Conservation (phyloP, 371 early-diverging fungal genomes). For the Globomyces sp. region DNA sequence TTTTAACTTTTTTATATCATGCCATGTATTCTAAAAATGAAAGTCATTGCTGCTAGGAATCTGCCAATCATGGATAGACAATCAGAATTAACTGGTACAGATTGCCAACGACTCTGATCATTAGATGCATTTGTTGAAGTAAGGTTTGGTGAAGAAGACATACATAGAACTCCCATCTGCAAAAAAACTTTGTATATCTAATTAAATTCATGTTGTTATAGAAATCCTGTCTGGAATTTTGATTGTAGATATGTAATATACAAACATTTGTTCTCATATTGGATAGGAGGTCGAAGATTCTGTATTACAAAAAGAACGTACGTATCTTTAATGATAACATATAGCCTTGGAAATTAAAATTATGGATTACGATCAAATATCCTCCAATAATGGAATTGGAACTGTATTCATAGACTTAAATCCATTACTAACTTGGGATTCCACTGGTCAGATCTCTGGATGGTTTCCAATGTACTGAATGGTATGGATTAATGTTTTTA, state of each 20-base stretch:
- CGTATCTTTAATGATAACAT: too few species aligned
- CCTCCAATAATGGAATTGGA: conserved; percentile 72
- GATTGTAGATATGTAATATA: conserved; percentile 46
- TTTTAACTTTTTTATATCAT: background rate
- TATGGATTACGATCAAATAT: conserved; percentile 74
- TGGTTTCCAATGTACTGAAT: conserved; percentile 67
- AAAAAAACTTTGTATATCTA: conserved; percentile 53
- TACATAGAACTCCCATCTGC: conserved; percentile 57
- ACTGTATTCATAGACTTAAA: conserved; percentile 70
- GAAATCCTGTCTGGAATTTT: conserved; percentile 73
- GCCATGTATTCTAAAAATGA: conserved; percentile 76
- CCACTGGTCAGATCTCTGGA: conserved; percentile 56
- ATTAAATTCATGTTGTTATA: too few species aligned
- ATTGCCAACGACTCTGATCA: background rate
- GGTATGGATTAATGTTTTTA: too few species aligned
- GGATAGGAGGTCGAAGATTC: conserved; percentile 65
- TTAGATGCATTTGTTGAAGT: conserved; percentile 74
- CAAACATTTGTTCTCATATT: background rate
- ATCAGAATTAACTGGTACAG: conserved; percentile 56
- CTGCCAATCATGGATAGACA: conserved; percentile 77
- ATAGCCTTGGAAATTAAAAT: conserved; percentile 63
- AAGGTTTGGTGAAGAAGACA: conserved; percentile 65
- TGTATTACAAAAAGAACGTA: conserved; percentile 66
- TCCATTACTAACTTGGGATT: conserved; percentile 65
- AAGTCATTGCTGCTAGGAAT: conserved; percentile 64